Evolutionary conservation across 139 green algal genomes (phyloP).

Genomic region (Tetratostichococcus sp.): DNA sequence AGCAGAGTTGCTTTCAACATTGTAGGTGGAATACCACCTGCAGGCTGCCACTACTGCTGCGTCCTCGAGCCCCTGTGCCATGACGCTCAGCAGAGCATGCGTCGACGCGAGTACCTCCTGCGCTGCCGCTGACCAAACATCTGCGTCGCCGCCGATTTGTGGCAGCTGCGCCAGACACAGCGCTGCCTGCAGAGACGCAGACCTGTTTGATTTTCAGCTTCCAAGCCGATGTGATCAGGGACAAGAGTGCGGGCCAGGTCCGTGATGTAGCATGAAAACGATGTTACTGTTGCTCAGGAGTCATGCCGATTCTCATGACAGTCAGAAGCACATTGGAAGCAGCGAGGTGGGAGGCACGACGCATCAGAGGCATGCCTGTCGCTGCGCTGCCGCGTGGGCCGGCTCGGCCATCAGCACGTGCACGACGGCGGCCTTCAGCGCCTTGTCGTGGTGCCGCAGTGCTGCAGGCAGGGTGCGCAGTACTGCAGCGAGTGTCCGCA

Average conservation of each 20-base stretch:
- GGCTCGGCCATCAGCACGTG: not conserved
- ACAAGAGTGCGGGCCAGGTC: no score
- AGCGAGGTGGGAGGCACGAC: no score
- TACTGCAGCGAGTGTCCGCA: not conserved
- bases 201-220: no score
- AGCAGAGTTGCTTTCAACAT: no score
- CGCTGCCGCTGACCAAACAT: slow-evolving; percentile 21
- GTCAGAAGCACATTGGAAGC: no score
- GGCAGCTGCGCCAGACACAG: not conserved
- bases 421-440: not conserved
- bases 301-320: no score
- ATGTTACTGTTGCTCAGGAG: no score
- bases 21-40: no score
- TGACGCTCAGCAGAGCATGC: slow-evolving; percentile 35
- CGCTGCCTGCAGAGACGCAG: not conserved
- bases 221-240: no score
- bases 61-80: not conserved
- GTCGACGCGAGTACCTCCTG: slow-evolving; percentile 26
- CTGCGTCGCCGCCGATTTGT: slow-evolving; percentile 21
- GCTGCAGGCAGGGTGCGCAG: not conserved
- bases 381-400: not conserved
- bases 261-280: no score
- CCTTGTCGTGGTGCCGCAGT: not conserved
- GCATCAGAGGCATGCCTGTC: not conserved
- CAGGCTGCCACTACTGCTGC: not conserved